Percentiles rank a stretch among this genome's conserved stretches.
phyloP scores from a whole-genome alignment of 2,329 filamentous ascomycete species.

The Penicillium fuscoglaucum region DNA sequence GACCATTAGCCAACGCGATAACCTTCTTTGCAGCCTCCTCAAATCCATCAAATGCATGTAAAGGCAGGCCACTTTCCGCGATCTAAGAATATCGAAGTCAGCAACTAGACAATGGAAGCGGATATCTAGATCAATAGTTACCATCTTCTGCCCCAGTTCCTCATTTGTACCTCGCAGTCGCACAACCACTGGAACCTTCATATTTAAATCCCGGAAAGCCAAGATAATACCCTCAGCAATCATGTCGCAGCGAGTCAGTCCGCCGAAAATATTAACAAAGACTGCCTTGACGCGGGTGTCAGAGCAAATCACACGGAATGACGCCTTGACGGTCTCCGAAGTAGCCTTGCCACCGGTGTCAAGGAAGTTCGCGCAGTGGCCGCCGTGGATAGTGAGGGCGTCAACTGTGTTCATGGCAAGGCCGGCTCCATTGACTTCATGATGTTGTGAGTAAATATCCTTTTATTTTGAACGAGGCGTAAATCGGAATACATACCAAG shows the following conservation, averaged over 20 bases:
- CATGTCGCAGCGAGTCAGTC: slow-evolving; percentile 74
- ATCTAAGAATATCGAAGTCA: slow-evolving; percentile 47
- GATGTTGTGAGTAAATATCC: slow-evolving; percentile 1
- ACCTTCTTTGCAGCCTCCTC: slow-evolving; percentile 70
- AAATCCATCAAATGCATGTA: slow-evolving; percentile 73
- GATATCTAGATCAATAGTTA: slow-evolving; percentile 30
- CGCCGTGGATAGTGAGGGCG: slow-evolving; percentile 67
- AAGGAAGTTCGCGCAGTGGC: slow-evolving; percentile 76
- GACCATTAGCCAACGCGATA: slow-evolving; percentile 39
- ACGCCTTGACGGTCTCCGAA: slow-evolving; percentile 72
- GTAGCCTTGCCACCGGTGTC: slow-evolving; percentile 91
- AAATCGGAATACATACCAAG: slow-evolving; percentile 47
- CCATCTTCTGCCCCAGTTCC: slow-evolving; percentile 65
- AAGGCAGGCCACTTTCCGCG: slow-evolving; percentile 63
- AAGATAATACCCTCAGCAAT: slow-evolving; percentile 73
- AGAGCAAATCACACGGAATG: slow-evolving; percentile 70
- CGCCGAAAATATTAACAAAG: slow-evolving; percentile 71
- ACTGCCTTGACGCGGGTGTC: slow-evolving; percentile 72
- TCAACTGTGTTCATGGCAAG: slow-evolving; percentile 91
- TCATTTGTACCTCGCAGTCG: slow-evolving; percentile 75
- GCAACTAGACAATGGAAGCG: neutral
- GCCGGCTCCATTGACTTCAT: slow-evolving; percentile 76
- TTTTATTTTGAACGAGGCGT: neutral
- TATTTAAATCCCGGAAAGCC: slow-evolving; percentile 68
- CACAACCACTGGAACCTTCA: slow-evolving; percentile 73